Evolutionary conservation across 2,329 filamentous ascomycete species (phyloP).

Genomic region (Metarhizium humberi): DNA sequence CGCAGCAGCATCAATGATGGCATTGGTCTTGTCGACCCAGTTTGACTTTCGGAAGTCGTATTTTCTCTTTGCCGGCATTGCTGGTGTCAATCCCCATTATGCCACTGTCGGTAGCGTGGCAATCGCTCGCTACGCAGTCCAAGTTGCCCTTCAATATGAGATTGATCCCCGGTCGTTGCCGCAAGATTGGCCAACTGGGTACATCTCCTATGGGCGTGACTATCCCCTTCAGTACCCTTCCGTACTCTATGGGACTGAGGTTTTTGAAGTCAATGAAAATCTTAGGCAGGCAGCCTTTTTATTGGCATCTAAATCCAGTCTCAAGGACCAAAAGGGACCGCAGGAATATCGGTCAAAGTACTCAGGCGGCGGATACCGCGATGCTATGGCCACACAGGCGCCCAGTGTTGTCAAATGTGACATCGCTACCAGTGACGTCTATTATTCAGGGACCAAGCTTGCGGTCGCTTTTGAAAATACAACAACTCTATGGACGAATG

Average conservation of each 20-base stretch:
- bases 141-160: constrained; percentile 69
- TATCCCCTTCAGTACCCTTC: constrained; percentile 47
- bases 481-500: constrained; percentile 56
- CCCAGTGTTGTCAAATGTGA: constrained; percentile 58
- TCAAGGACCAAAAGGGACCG: constrained; percentile 41
- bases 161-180: constrained; percentile 63
- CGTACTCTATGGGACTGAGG: constrained; percentile 58
- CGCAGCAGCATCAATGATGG: constrained; percentile 55
- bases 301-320: constrained; percentile 40
- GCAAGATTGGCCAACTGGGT: constrained; percentile 55
- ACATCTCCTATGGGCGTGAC: constrained; percentile 53
- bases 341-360: constrained; percentile 47
- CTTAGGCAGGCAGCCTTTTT: constrained; percentile 43
- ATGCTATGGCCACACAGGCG: constrained; percentile 29
- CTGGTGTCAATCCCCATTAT: constrained; percentile 61
- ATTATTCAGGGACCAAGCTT: constrained; percentile 54
- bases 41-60: constrained; percentile 62
- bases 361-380: constrained; percentile 26
- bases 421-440: constrained; percentile 61
- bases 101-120: constrained; percentile 58
- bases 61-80: constrained; percentile 64
- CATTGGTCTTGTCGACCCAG: constrained; percentile 48
- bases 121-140: constrained; percentile 60
- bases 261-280: constrained; percentile 54
- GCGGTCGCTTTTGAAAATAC: constrained; percentile 57